phyloP scores from a whole-genome alignment of 1,139 yeast genomes.

The Pichia sp. region DNA sequence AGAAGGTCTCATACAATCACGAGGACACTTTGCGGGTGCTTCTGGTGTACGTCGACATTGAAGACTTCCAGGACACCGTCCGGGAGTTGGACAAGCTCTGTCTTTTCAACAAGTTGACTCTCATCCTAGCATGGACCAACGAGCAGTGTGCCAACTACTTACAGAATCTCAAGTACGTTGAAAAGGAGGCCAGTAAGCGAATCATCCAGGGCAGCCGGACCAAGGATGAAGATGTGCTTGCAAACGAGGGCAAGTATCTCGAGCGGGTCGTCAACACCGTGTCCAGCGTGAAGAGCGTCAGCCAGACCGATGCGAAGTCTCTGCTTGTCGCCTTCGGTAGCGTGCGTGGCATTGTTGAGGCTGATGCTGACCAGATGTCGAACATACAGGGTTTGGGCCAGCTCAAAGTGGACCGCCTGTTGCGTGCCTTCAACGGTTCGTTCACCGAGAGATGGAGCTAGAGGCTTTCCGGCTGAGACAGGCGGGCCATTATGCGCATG shows the following conservation, averaged over 20 bases:
- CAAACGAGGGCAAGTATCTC: conserved; percentile 35
- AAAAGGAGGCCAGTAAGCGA: conserved; percentile 31
- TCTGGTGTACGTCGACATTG: conserved; percentile 74
- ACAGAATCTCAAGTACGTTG: conserved; percentile 48
- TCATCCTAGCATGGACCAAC: conserved; percentile 75
- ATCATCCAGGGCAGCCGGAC: conserved; percentile 27
- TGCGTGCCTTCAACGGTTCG: conserved; percentile 18
- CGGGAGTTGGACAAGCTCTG: conserved; percentile 69
- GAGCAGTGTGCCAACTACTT: conserved; percentile 86
- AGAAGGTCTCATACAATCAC: conserved; percentile 39
- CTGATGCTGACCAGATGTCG: conserved; percentile 26
- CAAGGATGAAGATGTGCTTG: conserved; percentile 31
- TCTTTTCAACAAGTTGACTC: conserved; percentile 63
- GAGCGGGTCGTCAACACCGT: conserved; percentile 45
- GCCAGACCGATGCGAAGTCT: conserved; percentile 48
- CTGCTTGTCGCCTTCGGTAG: conserved; percentile 49
- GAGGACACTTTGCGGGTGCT: conserved; percentile 51
- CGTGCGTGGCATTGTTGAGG: conserved; percentile 36
- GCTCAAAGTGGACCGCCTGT: conserved; percentile 26
- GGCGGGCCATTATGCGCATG: not conserved
- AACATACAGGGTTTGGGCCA: conserved; percentile 33
- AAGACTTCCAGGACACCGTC: conserved; percentile 64
- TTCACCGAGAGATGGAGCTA: conserved; percentile 7
- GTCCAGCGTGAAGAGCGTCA: conserved; percentile 46
- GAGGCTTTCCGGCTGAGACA: not conserved